Conservation (phyloP, 1,139 yeast species). For the Meyerozyma athensensis region DNA sequence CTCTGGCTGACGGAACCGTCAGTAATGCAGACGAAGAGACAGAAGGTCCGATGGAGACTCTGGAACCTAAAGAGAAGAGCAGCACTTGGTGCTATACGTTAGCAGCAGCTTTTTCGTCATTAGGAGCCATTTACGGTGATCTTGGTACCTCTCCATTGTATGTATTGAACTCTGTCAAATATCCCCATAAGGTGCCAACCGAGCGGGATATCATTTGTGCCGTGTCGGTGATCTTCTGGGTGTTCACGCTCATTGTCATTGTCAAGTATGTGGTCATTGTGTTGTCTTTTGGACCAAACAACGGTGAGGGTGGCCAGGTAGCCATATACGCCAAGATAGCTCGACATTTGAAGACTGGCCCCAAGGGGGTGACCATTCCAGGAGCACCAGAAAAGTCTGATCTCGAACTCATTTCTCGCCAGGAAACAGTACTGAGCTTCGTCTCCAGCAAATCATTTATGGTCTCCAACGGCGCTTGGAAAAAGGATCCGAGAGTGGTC, state of each 20-base stretch:
- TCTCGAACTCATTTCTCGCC: constrained; percentile 36
- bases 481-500: constrained; percentile 21
- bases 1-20: neutral
- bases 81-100: constrained; percentile 22
- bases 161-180: constrained; percentile 42
- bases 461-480: constrained; percentile 14
- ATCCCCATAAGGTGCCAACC: constrained; percentile 24
- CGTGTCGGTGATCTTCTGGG: constrained; percentile 49
- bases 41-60: neutral
- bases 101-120: constrained; percentile 29
- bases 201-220: constrained; percentile 46
- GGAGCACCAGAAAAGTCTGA: constrained; percentile 31
- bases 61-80: constrained; percentile 8
- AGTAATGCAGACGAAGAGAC: neutral
- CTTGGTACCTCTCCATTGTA: constrained; percentile 59
- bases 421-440: constrained; percentile 33
- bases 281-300: constrained; percentile 46
- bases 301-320: constrained; percentile 60
- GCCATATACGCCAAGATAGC: constrained; percentile 58
- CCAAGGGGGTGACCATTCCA: constrained; percentile 41
- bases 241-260: constrained; percentile 49
- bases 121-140: constrained; percentile 62
- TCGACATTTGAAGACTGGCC: constrained; percentile 42
- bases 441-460: constrained; percentile 9
- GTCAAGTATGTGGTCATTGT: constrained; percentile 48